Base-by-base conservation (phyloP, 2,329 filamentous ascomycete genomes). In the Fusarium sp. region DNA sequence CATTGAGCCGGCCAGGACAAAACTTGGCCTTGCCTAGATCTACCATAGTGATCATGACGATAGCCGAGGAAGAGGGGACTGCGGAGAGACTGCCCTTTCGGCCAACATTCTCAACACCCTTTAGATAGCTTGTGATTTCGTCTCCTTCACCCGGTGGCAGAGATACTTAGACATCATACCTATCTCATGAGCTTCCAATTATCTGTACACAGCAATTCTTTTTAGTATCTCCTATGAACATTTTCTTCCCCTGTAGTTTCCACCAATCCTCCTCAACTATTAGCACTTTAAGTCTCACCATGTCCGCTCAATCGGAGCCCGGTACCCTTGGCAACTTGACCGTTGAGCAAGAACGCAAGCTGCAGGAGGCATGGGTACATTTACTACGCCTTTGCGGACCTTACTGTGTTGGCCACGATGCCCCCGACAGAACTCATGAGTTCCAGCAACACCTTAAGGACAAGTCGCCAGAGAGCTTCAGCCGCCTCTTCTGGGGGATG, bases 311-410 rank as follows among this genome's bases (percentile, higher is more conserved):
- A 2, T 17, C 64, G 9, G 74, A 73, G 14, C 69, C 71, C 27
- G 74, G 74, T 7, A 73, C 71, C 2, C 51, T 71, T 27, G 65
- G 67, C 1, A 76, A 76, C 12, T 60, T 76, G 17, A 76, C 74
- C 1, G 24, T 63, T 11, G 65, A 76, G 11, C 60, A 76, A 16
- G 55, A 71, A 24, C 57, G 22, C 27, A 73, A 40, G 10, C 51
- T 76, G 5, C 66, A 75, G 7, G 62, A 76, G 29, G 67, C 74
- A 8, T 76, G 74, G 74, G 69, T 64, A 9, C 67, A 76, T 53
- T 40, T 76, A 10, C 67, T 76, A 11, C 63, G 74, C 5, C 38
- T 76, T 14, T 66, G 67, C 2, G 70, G 66, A 38, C 27, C 38
- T 9, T n/a, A 74, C 17, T 22, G n/a, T 7, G 40, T 62, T n/a